Base-by-base conservation (phyloP, 768 basidiomycete genomes). In the Macrolepiota fuliginosa region DNA sequence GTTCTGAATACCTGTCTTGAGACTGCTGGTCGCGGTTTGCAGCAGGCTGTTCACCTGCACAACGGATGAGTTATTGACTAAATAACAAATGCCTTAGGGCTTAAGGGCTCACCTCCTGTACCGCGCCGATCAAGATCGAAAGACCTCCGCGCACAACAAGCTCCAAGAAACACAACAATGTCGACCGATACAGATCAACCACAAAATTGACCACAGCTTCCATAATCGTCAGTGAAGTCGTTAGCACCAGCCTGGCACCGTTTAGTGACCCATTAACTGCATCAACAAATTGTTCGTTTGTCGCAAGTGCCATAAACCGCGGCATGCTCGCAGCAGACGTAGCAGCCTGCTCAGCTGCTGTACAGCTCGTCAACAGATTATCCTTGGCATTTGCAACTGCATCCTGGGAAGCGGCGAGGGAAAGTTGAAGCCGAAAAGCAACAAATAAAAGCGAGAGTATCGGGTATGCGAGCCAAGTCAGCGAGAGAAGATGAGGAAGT, bases 101-200 rank as follows among this genome's bases (percentile, higher is more conserved):
- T 55, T 56, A 4, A 17, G 22, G 32, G 70, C 86, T 63, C 65
- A 95, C 96, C 77, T 90, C 90, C 64, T 93, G 79, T 0, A 94
- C 92, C 5, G 93, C 94, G 52, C 78, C 81, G 54, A 97, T 92
- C 50, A 97, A 76, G 58, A 98, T 76, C 25, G 85, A 81, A 55
- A 99, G 78, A 5, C 83, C 89, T 17, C 94, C 94, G 29, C 87
- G 82, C 10, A 99, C 86, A 24, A 92, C 87, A 47, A 98, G 81
- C 73, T 98, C 94, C 65, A 97, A 77, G 66, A 97, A 94, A 73
- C 96, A 99, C 56, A 99, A 81, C 69, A 96, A 88, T 2, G 96
- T 91, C 2, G 94, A 96, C 42, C 95, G 89, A 71, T 97, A 98
- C 50, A 89, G 85, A 74, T 94, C 90, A 65, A 98, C 84, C 65